These are phyloP conservation scores for Pichia gijzeniarum DNA, from an alignment of 805 yeast genomes.

Conservation along the genomic window DNA sequence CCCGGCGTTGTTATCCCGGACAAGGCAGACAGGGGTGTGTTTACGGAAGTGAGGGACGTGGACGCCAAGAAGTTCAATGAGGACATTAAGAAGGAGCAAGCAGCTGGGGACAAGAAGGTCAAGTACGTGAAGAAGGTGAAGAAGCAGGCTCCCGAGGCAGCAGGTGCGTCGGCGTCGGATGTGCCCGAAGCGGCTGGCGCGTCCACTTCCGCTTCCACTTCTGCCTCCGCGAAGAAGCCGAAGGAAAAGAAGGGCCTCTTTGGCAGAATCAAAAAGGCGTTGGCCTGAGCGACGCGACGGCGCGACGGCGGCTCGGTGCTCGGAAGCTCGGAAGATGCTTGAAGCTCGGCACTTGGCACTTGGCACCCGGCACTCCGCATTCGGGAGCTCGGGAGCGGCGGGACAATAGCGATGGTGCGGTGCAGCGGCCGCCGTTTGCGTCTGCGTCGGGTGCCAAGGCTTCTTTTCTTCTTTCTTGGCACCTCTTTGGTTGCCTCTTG, in stretches of 20 bases:
- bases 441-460: too few species aligned
- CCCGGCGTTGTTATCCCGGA: conserved; percentile 69
- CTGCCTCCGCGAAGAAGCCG: conserved; percentile 8
- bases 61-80: conserved; percentile 55
- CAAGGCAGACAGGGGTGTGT: conserved; percentile 62
- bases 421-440: too few species aligned
- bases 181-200: conserved; percentile 9
- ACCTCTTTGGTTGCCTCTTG: too few species aligned
- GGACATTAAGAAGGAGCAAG: conserved; percentile 7
- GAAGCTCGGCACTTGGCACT: too few species aligned
- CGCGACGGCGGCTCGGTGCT: too few species aligned
- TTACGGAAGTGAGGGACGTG: conserved; percentile 49
- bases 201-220: not conserved
- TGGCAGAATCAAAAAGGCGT: conserved; percentile 33
- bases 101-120: conserved; percentile 4
- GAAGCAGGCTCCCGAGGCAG: conserved; percentile 12
- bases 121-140: conserved; percentile 37
- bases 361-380: too few species aligned
- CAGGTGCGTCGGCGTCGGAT: not conserved
- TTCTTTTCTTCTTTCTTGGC: too few species aligned
- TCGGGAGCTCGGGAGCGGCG: too few species aligned
- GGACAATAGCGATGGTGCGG: too few species aligned
- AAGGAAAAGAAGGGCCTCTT: conserved; percentile 39
- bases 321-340: too few species aligned
- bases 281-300: not conserved